phyloP scores from a whole-genome alignment of 306 rosid species.

The Lithocarpus polystachyus region DNA sequence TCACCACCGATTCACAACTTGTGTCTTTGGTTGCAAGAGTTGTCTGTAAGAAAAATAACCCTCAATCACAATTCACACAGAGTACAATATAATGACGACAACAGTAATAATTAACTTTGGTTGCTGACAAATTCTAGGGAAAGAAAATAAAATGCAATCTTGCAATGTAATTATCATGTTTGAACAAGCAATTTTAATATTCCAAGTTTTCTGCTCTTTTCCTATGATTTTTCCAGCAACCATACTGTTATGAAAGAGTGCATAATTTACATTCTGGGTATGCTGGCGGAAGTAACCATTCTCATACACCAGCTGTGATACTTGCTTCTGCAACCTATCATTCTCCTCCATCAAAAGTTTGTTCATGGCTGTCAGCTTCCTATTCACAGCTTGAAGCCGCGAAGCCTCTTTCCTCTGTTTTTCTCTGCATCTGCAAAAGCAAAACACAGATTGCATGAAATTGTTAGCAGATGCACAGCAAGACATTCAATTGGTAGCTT shows the following conservation, averaged over 20 bases:
- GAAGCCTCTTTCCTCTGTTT: conserved; percentile 95
- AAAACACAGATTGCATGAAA: conserved; percentile 12
- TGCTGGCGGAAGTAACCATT: conserved; percentile 97
- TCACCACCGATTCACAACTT: conserved; percentile 92
- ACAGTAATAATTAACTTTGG: background rate
- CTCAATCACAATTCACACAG: conserved; percentile 12
- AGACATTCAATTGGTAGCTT: background rate
- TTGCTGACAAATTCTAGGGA: background rate
- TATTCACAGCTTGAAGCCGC: conserved; percentile 79
- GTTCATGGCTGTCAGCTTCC: conserved; percentile 96
- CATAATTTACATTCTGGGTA: conserved; percentile 52
- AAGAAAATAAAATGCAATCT: background rate
- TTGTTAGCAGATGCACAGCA: background rate
- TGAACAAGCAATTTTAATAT: background rate
- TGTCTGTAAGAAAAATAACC: conserved; percentile 43
- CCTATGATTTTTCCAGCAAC: no score
- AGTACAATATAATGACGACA: background rate
- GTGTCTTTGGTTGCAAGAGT: conserved; percentile 89
- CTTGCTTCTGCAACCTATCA: conserved; percentile 99
- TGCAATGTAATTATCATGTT: background rate
- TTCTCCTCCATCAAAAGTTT: conserved; percentile 98
- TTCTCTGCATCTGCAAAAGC: conserved; percentile 78
- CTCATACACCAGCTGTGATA: conserved; percentile 88
- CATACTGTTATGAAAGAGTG: no score
- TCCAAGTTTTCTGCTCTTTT: no score